Conservation (phyloP, 345 rosid genomes). For the Isatis tinctoria region DNA sequence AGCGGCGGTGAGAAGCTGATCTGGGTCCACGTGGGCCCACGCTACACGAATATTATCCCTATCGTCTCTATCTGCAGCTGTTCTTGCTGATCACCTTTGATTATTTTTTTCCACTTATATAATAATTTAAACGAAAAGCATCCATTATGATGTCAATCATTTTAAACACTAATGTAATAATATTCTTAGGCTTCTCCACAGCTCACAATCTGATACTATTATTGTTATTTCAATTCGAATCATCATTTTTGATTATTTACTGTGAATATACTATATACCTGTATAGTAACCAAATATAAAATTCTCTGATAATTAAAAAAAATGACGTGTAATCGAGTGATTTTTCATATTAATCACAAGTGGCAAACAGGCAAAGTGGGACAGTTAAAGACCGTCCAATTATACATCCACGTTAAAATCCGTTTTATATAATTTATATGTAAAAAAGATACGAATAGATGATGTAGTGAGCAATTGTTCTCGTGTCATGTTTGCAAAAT, state of each 20-base stretch:
- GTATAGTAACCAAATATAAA: neutral
- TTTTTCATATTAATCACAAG: neutral
- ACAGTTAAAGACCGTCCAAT: constrained; percentile 26
- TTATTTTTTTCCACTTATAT: neutral
- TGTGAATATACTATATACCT: constrained; percentile 2
- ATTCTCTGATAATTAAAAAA: neutral
- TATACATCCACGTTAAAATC: neutral
- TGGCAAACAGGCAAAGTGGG: neutral
- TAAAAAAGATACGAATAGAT: neutral
- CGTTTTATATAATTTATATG: neutral
- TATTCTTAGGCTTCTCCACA: constrained; percentile 32
- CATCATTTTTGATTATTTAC: constrained; percentile 4
- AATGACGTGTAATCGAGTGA: neutral
- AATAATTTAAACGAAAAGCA: constrained; percentile 20
- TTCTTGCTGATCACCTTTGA: constrained; percentile 31
- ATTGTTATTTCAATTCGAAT: neutral
- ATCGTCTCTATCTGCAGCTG: constrained; percentile 65
- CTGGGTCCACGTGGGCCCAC: constrained; percentile 27
- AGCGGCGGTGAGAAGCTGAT: constrained; percentile 55
- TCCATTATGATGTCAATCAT: constrained; percentile 37
- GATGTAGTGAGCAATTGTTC: neutral
- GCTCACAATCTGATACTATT: constrained; percentile 19
- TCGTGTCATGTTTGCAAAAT: neutral
- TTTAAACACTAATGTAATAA: constrained; percentile 22
- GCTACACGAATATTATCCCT: constrained; percentile 38